A percentile compares a stretch with the other conserved stretches of the same genome.
These are phyloP conservation scores for Arachis stenosperma DNA, from an alignment of 306 rosid genomes.

Conservation along the genomic window DNA sequence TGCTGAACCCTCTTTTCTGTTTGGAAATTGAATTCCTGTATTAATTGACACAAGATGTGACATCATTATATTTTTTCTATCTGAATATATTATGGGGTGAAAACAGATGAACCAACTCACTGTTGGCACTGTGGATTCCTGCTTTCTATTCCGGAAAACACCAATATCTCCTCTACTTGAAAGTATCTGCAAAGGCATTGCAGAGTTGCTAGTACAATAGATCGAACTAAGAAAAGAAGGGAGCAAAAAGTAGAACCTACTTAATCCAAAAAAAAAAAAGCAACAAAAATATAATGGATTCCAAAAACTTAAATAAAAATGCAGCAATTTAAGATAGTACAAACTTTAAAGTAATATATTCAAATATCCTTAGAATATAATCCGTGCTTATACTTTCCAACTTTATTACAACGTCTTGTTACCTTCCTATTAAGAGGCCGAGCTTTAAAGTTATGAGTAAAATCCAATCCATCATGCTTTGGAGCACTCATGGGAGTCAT, in stretches of 20 bases:
- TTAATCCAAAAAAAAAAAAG: not conserved
- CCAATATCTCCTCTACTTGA: constrained; percentile 90
- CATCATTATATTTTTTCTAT: constrained; percentile 12
- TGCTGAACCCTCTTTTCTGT: constrained; percentile 66
- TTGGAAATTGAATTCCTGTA: constrained; percentile 82
- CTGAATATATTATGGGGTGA: not conserved
- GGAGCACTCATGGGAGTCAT: constrained; percentile 45
- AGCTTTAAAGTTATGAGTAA: constrained; percentile 66
- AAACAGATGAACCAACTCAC: constrained; percentile 49
- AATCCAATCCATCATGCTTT: constrained; percentile 57
- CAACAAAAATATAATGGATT: not conserved
- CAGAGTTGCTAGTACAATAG: constrained; percentile 22
- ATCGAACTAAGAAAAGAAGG: constrained; percentile 25
- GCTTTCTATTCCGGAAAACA: constrained; percentile 77
- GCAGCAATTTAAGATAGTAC: constrained; percentile 10
- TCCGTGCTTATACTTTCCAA: constrained; percentile 16
- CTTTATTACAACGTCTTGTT: constrained; percentile 20
- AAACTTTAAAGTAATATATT: not conserved
- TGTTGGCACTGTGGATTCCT: constrained; percentile 78
- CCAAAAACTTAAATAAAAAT: not conserved
- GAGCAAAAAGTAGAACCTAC: constrained; percentile 22
- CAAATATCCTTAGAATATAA: not conserved
- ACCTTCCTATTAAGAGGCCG: constrained; percentile 84
- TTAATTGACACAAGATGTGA: constrained; percentile 42
- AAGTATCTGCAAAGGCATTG: constrained; percentile 65